Conservation (phyloP, 768 basidiomycete genomes). For the Macrolepiota fuliginosa region DNA sequence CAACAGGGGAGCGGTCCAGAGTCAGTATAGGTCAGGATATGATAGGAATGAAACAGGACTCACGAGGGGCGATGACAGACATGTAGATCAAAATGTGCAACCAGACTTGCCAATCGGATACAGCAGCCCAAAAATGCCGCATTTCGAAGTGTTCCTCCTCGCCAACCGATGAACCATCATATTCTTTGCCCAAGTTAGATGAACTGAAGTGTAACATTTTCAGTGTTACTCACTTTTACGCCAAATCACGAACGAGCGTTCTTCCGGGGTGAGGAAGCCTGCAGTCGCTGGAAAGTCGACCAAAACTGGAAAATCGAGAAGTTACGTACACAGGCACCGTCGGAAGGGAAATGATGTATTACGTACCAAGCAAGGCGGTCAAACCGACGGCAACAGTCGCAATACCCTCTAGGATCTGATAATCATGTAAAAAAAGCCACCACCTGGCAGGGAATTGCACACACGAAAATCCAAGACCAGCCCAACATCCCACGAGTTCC, state of each 20-base stretch:
- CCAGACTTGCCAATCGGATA: slow-evolving; percentile 62
- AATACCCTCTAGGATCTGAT: slow-evolving; percentile 64
- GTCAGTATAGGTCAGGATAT: background rate
- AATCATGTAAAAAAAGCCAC: background rate
- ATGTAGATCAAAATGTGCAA: slow-evolving; percentile 57
- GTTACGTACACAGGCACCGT: background rate
- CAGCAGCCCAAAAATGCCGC: slow-evolving; percentile 50
- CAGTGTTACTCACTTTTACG: slow-evolving; percentile 47
- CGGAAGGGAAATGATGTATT: background rate
- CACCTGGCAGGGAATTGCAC: slow-evolving; percentile 15
- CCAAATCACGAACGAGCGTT: slow-evolving; percentile 51
- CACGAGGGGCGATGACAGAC: slow-evolving; percentile 57
- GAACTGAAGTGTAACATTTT: background rate
- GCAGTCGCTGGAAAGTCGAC: slow-evolving; percentile 63
- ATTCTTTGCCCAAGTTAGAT: slow-evolving; percentile 34
- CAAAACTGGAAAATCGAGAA: slow-evolving; percentile 37
- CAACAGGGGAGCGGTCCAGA: background rate
- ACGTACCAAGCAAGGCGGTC: slow-evolving; percentile 48
- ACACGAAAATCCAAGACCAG: slow-evolving; percentile 71
- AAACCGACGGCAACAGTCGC: slow-evolving; percentile 56
- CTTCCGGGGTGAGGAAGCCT: slow-evolving; percentile 57
- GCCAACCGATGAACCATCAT: slow-evolving; percentile 51
- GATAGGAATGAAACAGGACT: slow-evolving; percentile 23
- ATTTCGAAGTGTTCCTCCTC: slow-evolving; percentile 61
- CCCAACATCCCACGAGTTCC: slow-evolving; percentile 43